Evolutionary conservation across 192 early-diverging fungal species (phyloP).

Genomic region (Coemansia sp.): DNA sequence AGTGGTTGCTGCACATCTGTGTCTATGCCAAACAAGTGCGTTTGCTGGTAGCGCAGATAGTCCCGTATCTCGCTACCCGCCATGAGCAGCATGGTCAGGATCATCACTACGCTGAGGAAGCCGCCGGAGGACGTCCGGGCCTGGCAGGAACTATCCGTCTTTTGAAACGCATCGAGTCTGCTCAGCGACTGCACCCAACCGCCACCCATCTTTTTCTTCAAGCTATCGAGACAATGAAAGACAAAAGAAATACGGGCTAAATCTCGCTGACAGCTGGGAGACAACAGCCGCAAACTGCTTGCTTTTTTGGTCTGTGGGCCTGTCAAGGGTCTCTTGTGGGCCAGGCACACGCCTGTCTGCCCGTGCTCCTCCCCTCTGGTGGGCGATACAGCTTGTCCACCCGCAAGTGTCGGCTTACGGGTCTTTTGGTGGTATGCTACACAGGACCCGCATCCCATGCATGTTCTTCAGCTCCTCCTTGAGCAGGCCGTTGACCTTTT

Average conservation of each 20-base stretch:
- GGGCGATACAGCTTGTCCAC: no score
- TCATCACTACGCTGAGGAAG: slow-evolving; percentile 64
- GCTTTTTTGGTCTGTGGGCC: no score
- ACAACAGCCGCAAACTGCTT: no score
- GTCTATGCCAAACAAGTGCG: slow-evolving; percentile 81
- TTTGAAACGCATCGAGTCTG: slow-evolving; percentile 78
- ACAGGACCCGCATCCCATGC: slow-evolving; percentile 72
- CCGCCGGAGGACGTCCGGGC: slow-evolving; percentile 67
- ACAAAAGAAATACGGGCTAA: no score
- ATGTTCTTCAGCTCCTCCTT: slow-evolving; percentile 88
- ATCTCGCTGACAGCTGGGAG: no score
- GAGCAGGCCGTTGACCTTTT: slow-evolving; percentile 79
- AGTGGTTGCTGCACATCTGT: slow-evolving; percentile 53
- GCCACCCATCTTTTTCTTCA: neutral
- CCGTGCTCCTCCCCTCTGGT: no score
- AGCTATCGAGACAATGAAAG: neutral
- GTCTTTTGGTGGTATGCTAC: slow-evolving; percentile 16
- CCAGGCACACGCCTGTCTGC: no score
- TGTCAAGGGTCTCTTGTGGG: no score
- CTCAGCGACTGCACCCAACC: slow-evolving; percentile 6
- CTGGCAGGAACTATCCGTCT: slow-evolving; percentile 77
- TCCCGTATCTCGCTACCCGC: slow-evolving; percentile 62
- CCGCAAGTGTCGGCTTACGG: no score
- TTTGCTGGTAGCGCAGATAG: slow-evolving; percentile 57
- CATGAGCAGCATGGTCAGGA: slow-evolving; percentile 61